Percentiles rank a stretch among this genome's conserved stretches.
phyloP scores from a whole-genome alignment of 305 asterid genomes.

The Rubia tinctorum region DNA sequence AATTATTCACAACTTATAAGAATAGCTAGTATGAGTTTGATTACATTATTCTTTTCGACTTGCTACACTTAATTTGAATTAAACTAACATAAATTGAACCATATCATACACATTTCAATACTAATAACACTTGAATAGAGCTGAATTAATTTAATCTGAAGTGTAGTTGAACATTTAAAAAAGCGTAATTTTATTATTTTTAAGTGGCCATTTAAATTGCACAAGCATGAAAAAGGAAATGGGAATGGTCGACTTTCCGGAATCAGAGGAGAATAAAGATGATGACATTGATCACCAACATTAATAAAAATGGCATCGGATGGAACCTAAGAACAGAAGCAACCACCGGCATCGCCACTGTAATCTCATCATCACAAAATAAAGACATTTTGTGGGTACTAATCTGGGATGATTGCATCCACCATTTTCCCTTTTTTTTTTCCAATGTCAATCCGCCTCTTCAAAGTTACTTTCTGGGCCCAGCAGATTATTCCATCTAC shows the following conservation, averaged over 20 bases:
- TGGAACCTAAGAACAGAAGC: background rate
- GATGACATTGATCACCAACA: conserved; percentile 2
- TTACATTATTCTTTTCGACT: too few relatives aligned
- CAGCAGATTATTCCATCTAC: conserved; percentile 4
- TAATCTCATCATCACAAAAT: background rate
- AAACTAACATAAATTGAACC: too few relatives aligned
- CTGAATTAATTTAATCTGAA: too few relatives aligned
- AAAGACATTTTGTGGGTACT: background rate
- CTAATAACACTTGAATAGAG: too few relatives aligned
- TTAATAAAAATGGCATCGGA: background rate
- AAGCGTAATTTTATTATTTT: too few relatives aligned
- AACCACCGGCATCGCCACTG: conserved; percentile 13
- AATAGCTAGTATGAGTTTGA: too few relatives aligned
- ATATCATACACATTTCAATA: too few relatives aligned
- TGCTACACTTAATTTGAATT: too few relatives aligned
- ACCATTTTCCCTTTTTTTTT: conserved; percentile 13
- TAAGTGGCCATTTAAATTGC: background rate
- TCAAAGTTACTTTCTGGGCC: background rate
- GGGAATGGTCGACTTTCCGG: conserved; percentile 3
- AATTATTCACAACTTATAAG: too few relatives aligned
- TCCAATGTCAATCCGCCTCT: background rate
- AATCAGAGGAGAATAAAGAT: conserved; percentile 13
- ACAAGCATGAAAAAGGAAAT: background rate
- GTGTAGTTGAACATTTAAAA: too few relatives aligned
- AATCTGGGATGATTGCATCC: conserved; percentile 22